A percentile compares a stretch with the other conserved stretches of the same genome.
phyloP scores from a whole-genome alignment of 1,139 yeast species.

The Yamadazyma membranifaciens region DNA sequence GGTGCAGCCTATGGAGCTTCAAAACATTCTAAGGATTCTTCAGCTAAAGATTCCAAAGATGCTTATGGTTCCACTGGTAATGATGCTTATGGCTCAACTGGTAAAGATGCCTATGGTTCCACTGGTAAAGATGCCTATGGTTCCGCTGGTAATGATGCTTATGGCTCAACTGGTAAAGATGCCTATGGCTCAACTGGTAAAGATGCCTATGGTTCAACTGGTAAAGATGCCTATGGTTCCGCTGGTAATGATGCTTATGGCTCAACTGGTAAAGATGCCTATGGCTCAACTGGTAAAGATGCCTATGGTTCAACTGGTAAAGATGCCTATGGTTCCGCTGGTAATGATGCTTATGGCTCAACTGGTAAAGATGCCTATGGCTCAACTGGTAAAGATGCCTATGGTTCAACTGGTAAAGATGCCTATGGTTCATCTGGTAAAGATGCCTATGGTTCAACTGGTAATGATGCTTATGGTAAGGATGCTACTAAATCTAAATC shows the following conservation, averaged over 20 bases:
- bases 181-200: not conserved
- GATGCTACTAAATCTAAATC: not conserved
- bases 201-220: conserved; percentile 3
- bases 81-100: not conserved
- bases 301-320: conserved; percentile 1
- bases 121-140: not conserved
- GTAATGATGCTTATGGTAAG: conserved; percentile 1
- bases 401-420: conserved; percentile 2
- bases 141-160: not conserved
- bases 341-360: not conserved
- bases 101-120: not conserved
- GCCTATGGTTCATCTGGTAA: conserved; percentile 1
- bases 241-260: conserved; percentile 4
- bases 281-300: conserved; percentile 3
- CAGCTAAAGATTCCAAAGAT: conserved; percentile 2
- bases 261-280: conserved; percentile 3
- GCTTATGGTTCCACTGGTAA: conserved; percentile 1
- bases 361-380: not conserved
- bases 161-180: conserved; percentile 3
- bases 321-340: not conserved
- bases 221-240: conserved; percentile 1
- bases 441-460: conserved; percentile 2
- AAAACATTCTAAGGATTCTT: not conserved
- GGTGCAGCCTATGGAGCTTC: conserved; percentile 13
- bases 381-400: not conserved